Base-by-base conservation (phyloP, 257 asterid species). In the Galeopsis tetrahit region DNA sequence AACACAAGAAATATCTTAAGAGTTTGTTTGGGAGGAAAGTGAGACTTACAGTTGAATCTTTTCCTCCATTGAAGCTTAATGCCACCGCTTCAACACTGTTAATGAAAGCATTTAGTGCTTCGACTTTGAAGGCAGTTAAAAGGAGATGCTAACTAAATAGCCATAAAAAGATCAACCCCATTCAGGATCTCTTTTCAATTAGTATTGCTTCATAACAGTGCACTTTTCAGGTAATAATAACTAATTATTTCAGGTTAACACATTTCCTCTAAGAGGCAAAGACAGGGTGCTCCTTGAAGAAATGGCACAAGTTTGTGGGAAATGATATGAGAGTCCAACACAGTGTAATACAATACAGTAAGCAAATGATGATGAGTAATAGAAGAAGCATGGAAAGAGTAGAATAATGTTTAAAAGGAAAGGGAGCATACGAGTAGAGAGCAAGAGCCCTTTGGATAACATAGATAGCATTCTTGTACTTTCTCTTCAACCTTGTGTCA, bases 51-150 rank as follows among this genome's bases (percentile, higher is more conserved):
- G 99, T 94, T 53, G 99, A 94, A 83, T 91, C 98, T 78, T 94
- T 94, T 82, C 99, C 99, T 57, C 98, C 99, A 64, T 94, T 94
- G 81, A 94, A 94, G 90, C 99, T 94, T 70, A 94, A 81, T 17
- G 97, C 99, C 66, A 94, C 86, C 84, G 88, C 98, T 81, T 89
- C 92, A 64, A 91, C 74, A 70, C 99, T 94, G 95, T 53, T 52
- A 57, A 72, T 62, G 64, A 31, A 73, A 74, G 38, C 13, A 61
- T 35, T 70, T 38, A 72, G 79, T 39, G 70, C 34, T 66, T 38
- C 57, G 39, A 10, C 51, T 42, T 63, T 52, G 48, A 66, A 68
- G 71, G 2, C 9, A 69, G 39, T 48, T 51, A 52, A 38, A 43
- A 43, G 61, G 53, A 7, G 13, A 68, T 7, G 31, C 38, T 42